Evolutionary conservation across 768 basidiomycete genomes (phyloP).

Genomic region (Ephemerocybe angulata): DNA sequence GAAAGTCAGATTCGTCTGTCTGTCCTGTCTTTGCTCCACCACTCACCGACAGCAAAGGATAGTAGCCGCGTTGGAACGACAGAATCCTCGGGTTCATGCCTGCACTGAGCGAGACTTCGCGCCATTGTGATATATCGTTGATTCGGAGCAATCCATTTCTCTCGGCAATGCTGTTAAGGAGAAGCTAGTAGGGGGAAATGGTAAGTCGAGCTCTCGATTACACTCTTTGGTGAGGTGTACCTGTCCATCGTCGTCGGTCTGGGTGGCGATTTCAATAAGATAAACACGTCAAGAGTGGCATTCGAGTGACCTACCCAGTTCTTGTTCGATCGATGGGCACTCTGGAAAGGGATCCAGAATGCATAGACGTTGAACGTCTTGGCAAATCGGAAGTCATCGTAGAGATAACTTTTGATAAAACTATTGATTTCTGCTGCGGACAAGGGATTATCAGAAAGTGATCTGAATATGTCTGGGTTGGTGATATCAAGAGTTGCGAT

Average conservation of each 20-base stretch:
- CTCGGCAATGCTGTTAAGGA: conserved; percentile 35
- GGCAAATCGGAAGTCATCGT: conserved; percentile 41
- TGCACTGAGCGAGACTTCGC: conserved; percentile 34
- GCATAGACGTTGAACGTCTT: conserved; percentile 40
- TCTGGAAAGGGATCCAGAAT: conserved; percentile 39
- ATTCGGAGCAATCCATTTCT: conserved; percentile 50
- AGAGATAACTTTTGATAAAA: conserved; percentile 38
- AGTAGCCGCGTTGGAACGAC: conserved; percentile 57
- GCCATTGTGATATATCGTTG: conserved; percentile 45
- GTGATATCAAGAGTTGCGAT: not conserved
- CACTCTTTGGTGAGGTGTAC: no score
- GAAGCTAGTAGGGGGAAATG: conserved; percentile 24
- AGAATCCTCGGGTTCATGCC: conserved; percentile 32
- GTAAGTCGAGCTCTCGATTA: no score
- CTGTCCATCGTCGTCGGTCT: conserved; percentile 51
- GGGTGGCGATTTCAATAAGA: no score
- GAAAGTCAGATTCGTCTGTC: not conserved
- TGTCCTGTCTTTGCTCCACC: not conserved
- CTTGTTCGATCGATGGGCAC: conserved; percentile 32
- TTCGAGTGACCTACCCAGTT: conserved; percentile 44
- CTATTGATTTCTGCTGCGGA: conserved; percentile 49
- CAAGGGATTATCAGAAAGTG: conserved; percentile 13
- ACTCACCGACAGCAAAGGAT: conserved; percentile 49
- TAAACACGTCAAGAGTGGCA: no score
- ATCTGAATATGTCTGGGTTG: conserved; percentile 3